These are phyloP conservation scores for Lasiodiplodia sp. DNA, from an alignment of 2,329 filamentous ascomycete species.

Conservation along the genomic window DNA sequence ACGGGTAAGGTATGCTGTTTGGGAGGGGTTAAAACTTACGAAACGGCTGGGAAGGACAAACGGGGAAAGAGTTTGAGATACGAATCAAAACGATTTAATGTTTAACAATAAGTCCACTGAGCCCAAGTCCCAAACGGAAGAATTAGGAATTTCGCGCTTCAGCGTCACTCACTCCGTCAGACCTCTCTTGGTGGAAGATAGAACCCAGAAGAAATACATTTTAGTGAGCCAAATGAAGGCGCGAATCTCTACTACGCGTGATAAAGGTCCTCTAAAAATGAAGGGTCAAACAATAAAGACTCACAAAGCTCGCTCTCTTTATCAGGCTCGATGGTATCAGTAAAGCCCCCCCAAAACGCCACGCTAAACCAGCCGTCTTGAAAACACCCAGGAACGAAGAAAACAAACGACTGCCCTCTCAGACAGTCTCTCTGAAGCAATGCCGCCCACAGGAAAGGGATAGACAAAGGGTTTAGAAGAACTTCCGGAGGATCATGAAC, in stretches of 20 bases:
- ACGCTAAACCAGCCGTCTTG: constrained; percentile 3
- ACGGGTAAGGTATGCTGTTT: not conserved
- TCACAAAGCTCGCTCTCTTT: not conserved
- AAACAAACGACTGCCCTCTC: not conserved
- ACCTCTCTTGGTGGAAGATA: not conserved
- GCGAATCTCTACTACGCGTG: not conserved
- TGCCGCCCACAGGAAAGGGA: not conserved
- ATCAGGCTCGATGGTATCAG: constrained; percentile 16
- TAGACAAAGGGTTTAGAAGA: constrained; percentile 36
- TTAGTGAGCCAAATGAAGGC: not conserved
- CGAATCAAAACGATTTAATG: not conserved
- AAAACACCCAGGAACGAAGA: not conserved
- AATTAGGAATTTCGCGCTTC: no score
- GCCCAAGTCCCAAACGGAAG: no score
- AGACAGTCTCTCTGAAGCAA: not conserved
- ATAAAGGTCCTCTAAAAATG: not conserved
- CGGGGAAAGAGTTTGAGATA: not conserved
- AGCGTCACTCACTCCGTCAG: not conserved
- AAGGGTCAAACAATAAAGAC: not conserved
- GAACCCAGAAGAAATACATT: not conserved
- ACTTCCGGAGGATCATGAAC: constrained; percentile 69
- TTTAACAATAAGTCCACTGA: not conserved
- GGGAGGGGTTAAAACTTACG: no score
- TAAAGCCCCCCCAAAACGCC: constrained; percentile 10
- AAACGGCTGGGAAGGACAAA: no score